Evolutionary conservation across 441 rosid genomes (phyloP).

Genomic region (Cnidoscolus chayamansa): DNA sequence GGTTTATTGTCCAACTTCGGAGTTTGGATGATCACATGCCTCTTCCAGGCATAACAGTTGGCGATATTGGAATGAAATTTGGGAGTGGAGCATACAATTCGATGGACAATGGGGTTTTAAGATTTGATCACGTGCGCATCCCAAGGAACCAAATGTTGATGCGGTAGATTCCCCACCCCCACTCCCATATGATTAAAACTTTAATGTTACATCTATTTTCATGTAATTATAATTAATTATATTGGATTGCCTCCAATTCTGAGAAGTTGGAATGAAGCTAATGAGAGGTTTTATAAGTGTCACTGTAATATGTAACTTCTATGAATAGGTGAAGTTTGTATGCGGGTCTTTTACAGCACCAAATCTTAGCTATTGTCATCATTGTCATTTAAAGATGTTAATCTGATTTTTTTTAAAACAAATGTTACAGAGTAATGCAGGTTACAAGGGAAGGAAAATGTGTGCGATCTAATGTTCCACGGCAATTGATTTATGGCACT

Average conservation of each 20-base stretch:
- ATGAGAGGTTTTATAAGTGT: background rate
- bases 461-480: constrained; percentile 70
- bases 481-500: constrained; percentile 85
- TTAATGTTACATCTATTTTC: background rate
- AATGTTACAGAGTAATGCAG: constrained; percentile 64
- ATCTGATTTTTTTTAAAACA: background rate
- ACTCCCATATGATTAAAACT: background rate
- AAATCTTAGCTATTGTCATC: background rate
- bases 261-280: background rate
- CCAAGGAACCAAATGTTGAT: constrained; percentile 95
- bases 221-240: background rate
- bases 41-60: constrained; percentile 82
- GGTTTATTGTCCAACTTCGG: constrained; percentile 89
- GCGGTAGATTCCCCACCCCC: constrained; percentile 47
- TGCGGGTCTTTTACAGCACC: background rate
- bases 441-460: constrained; percentile 88
- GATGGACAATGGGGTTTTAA: constrained; percentile 92
- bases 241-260: background rate
- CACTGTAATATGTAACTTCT: background rate
- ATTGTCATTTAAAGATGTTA: background rate
- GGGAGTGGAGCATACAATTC: constrained; percentile 87
- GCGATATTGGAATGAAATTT: constrained; percentile 90
- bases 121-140: constrained; percentile 82
- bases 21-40: constrained; percentile 92
- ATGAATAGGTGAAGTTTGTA: background rate